Percentiles rank a stretch among this genome's conserved stretches.
Conservation (phyloP, 805 yeast species). For the Isabelozyma heimii region DNA sequence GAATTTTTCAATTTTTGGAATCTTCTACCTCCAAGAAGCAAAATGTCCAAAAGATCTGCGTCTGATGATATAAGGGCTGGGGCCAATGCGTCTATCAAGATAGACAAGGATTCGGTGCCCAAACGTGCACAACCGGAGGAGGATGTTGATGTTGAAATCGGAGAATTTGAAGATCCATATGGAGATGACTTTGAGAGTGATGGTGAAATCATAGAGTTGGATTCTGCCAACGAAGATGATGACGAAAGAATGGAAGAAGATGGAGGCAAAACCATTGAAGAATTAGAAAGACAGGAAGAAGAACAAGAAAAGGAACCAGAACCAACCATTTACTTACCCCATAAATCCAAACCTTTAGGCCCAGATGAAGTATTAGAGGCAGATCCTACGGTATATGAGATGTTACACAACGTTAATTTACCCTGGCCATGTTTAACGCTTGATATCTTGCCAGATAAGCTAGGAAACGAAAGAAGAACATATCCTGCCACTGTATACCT, state of each 20-base stretch:
- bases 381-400: constrained; percentile 92
- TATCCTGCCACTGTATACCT: constrained; percentile 86
- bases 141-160: constrained; percentile 55
- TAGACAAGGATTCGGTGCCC: constrained; percentile 38
- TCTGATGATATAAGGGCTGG: constrained; percentile 23
- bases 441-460: constrained; percentile 80
- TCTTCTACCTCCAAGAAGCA: not conserved
- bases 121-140: constrained; percentile 19
- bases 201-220: constrained; percentile 82
- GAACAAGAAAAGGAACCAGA: constrained; percentile 31
- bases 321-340: constrained; percentile 75
- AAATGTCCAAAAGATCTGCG: constrained; percentile 55
- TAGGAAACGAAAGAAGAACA: constrained; percentile 84
- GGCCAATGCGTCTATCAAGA: constrained; percentile 33
- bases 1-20: not conserved
- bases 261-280: constrained; percentile 32
- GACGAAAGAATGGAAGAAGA: constrained; percentile 42
- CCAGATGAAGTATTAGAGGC: constrained; percentile 96
- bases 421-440: constrained; percentile 97
- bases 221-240: constrained; percentile 42
- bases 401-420: constrained; percentile 89
- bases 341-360: constrained; percentile 83
- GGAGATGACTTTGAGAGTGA: constrained; percentile 94
- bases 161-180: constrained; percentile 83
- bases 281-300: constrained; percentile 34